Evolutionary conservation across 176 grass and related monocot species (phyloP).

Genomic region (Phyllostachys edulis): DNA sequence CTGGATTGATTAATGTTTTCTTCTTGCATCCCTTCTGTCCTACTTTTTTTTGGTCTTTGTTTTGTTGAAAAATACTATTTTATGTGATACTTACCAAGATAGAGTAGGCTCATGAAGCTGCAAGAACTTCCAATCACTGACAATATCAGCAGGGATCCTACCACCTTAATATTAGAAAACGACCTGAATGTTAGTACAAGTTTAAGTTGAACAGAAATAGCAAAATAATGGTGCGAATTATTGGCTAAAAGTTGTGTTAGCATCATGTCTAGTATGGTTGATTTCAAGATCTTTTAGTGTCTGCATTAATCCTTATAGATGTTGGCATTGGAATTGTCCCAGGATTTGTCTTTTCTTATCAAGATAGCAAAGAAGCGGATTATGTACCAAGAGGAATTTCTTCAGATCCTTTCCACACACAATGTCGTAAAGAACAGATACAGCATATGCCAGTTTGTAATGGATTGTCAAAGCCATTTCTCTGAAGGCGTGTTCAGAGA

Average conservation of each 20-base stretch:
- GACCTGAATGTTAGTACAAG: slow-evolving; percentile 23
- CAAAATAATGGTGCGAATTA: slow-evolving; percentile 9
- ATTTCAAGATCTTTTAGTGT: background rate
- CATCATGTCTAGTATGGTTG: background rate
- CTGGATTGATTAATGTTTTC: background rate
- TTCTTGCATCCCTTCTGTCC: background rate
- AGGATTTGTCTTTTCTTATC: background rate
- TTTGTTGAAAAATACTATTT: background rate
- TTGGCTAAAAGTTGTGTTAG: background rate
- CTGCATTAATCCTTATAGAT: background rate
- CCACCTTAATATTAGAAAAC: slow-evolving; percentile 44
- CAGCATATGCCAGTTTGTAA: slow-evolving; percentile 39
- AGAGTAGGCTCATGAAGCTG: slow-evolving; percentile 71
- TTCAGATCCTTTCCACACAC: slow-evolving; percentile 82
- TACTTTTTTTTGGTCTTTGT: background rate
- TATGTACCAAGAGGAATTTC: slow-evolving; percentile 72
- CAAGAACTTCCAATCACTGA: slow-evolving; percentile 72
- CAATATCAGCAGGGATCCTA: slow-evolving; percentile 61
- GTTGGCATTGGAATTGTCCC: background rate
- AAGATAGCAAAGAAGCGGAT: background rate
- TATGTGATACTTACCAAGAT: slow-evolving; percentile 61
- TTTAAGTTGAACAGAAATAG: background rate
- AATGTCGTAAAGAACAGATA: slow-evolving; percentile 54
- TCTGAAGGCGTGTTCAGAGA: slow-evolving; percentile 55
- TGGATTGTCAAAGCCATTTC: slow-evolving; percentile 55